Conservation (phyloP, 106 monocot genomes). For the Apostasia shenzhenica region DNA sequence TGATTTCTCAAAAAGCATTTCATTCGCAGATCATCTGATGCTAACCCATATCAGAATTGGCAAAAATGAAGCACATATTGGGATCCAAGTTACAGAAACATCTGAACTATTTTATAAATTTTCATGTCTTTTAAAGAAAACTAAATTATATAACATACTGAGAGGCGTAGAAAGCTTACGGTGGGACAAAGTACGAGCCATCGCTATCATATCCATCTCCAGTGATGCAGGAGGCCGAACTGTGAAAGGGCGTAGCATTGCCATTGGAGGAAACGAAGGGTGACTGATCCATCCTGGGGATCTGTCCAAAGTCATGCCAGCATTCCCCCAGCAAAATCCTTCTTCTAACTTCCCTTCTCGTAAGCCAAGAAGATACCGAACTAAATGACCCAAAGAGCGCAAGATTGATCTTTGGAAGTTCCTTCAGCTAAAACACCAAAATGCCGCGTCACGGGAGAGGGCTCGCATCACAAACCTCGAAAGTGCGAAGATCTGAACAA, state of each 20-base stretch:
- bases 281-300: conserved; percentile 40
- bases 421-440: no score
- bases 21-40: no score
- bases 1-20: no score
- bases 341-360: neutral
- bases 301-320: conserved; percentile 29
- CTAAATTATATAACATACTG: neutral
- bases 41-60: no score
- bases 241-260: conserved; percentile 44
- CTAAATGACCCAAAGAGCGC: no score
- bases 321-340: neutral
- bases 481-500: no score
- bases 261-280: conserved; percentile 59
- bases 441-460: no score
- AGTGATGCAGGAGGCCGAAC: conserved; percentile 27
- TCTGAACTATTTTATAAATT: neutral
- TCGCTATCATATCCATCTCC: conserved; percentile 92
- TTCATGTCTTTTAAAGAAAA: no score
- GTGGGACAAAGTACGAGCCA: conserved; percentile 69
- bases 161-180: conserved; percentile 43
- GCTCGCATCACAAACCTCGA: no score
- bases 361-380: neutral
- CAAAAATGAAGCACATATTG: no score
- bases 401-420: no score
- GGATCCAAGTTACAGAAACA: neutral